A percentile compares a stretch with the other conserved stretches of the same genome.
Conservation (phyloP, 306 rosid species). For the Vicia villosa region DNA sequence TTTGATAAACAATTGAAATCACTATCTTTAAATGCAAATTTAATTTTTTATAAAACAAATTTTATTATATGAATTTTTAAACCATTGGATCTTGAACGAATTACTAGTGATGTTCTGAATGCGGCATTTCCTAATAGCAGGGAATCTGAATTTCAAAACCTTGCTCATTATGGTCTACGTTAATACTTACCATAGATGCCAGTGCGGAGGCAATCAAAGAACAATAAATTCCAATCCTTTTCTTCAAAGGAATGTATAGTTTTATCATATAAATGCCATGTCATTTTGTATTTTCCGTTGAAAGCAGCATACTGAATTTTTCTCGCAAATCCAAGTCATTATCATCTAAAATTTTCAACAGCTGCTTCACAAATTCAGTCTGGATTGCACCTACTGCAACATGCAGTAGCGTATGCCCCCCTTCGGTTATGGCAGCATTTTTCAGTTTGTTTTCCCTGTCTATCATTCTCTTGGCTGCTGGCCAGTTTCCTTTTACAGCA, state of each 20-base stretch:
- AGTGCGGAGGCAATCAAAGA: conserved; percentile 34
- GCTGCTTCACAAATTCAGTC: conserved; percentile 1
- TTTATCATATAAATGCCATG: background rate
- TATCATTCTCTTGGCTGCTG: background rate
- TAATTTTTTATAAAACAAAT: no score
- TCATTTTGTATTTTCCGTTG: conserved; percentile 40
- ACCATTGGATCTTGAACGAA: no score
- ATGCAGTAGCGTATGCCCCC: conserved; percentile 30
- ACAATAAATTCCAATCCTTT: background rate
- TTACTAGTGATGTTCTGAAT: no score
- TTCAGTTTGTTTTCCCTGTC: background rate
- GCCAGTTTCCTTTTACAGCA: conserved; percentile 38
- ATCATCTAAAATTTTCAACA: background rate
- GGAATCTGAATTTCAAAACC: no score
- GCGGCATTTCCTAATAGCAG: no score
- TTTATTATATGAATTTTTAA: no score
- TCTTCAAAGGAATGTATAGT: background rate
- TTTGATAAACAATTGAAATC: no score
- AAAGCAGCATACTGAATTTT: conserved; percentile 32
- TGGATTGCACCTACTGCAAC: conserved; percentile 33
- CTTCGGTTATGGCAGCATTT: conserved; percentile 22
- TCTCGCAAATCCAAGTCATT: background rate
- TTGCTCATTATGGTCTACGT: no score
- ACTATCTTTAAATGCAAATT: no score
- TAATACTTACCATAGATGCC: background rate